phyloP scores from a whole-genome alignment of 2,329 filamentous ascomycete species.

The Xylariaceae sp. region DNA sequence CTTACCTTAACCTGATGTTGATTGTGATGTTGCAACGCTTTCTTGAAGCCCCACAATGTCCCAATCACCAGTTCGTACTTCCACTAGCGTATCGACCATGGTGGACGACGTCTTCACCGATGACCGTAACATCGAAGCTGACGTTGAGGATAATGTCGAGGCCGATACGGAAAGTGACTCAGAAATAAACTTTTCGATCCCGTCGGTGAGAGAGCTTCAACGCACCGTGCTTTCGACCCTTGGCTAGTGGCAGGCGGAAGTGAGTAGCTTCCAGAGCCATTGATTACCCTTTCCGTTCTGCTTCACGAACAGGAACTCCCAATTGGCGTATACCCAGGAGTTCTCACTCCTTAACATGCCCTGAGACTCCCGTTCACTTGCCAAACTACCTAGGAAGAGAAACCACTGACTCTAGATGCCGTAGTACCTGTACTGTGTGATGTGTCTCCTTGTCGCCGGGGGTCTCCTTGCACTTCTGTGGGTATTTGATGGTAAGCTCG shows the following conservation, averaged over 20 bases:
- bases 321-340: too few relatives aligned
- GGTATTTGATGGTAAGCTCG: slow-evolving; percentile 36
- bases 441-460: slow-evolving; percentile 35
- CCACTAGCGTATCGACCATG: slow-evolving; percentile 4
- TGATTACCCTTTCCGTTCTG: too few relatives aligned
- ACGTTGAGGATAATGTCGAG: slow-evolving; percentile 6
- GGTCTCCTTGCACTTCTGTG: slow-evolving; percentile 36
- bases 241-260: slow-evolving; percentile 40
- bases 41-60: background rate
- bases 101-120: background rate
- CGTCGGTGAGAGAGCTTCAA: slow-evolving; percentile 24
- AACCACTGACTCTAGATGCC: too few relatives aligned
- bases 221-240: slow-evolving; percentile 33
- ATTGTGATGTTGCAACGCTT: background rate
- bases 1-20: background rate
- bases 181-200: slow-evolving; percentile 21
- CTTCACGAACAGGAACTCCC: too few relatives aligned
- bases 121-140: slow-evolving; percentile 9
- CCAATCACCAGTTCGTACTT: slow-evolving; percentile 5
- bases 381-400: too few relatives aligned
- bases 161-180: slow-evolving; percentile 11
- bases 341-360: too few relatives aligned
- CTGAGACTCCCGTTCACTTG: too few relatives aligned
- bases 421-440: slow-evolving; percentile 38
- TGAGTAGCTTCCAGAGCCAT: too few relatives aligned